Conservation (phyloP, 768 basidiomycete species). For the Suillus subalutaceus region DNA sequence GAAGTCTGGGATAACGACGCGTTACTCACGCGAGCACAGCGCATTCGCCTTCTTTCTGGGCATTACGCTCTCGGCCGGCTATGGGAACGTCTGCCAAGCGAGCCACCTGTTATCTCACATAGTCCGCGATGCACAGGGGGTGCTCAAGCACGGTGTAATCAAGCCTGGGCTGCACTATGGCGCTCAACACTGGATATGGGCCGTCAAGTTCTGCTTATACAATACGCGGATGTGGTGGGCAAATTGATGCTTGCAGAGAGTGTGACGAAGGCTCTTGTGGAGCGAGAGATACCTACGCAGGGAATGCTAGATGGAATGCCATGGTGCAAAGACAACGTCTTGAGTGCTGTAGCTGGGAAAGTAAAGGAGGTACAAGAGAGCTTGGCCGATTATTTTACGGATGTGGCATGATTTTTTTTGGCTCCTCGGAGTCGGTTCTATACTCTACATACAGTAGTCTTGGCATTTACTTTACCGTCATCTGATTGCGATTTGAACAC, state of each 20-base stretch:
- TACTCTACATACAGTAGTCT: not conserved
- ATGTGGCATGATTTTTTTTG: conserved; percentile 33
- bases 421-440: not conserved
- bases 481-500: not conserved
- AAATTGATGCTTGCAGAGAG: conserved; percentile 51
- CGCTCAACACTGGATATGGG: conserved; percentile 42
- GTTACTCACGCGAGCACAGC: conserved; percentile 49
- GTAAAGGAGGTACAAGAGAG: conserved; percentile 50
- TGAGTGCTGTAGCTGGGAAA: conserved; percentile 45
- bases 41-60: conserved; percentile 54
- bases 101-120: conserved; percentile 47
- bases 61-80: conserved; percentile 50
- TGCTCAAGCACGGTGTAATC: conserved; percentile 44
- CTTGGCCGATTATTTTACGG: conserved; percentile 49
- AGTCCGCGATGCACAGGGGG: conserved; percentile 42
- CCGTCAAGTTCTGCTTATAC: conserved; percentile 41
- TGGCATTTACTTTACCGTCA: not conserved
- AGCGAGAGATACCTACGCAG: conserved; percentile 43
- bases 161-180: conserved; percentile 51
- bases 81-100: conserved; percentile 45
- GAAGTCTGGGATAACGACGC: conserved; percentile 50
- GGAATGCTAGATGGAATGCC: conserved; percentile 46
- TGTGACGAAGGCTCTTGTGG: conserved; percentile 47
- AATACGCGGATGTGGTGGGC: conserved; percentile 47
- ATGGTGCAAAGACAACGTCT: conserved; percentile 46